Evolutionary conservation across 1,139 yeast species (phyloP), one percentile per base, ranked within the genome.

Genomic region (Spencermartinsiella ligniputridi): DNA sequence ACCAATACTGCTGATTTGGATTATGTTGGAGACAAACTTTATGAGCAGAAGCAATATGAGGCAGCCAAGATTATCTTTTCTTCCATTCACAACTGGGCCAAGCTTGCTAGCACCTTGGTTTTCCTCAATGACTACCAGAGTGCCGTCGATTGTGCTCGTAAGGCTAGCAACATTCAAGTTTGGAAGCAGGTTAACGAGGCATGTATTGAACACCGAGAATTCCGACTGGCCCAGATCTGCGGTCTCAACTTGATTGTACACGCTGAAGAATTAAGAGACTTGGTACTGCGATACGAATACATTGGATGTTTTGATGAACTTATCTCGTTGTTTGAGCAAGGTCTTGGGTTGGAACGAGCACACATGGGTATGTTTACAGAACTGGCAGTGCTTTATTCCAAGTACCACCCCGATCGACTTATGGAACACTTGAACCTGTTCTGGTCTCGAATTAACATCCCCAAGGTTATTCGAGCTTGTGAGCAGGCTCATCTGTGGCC

Each of bases 331-430:
- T 88, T 92, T 61, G 98, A 92, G 70, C 94, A 89, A 58, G 98
- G 98, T 56, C 77, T 92, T 50, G 95, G 96, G 41, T 78, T 92
- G 58, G 99, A 92, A 73, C 85, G 98, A 66, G 98, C 99, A 33
- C 98, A 94, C 64, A 92, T 92, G 97, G 98, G 97, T 59, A 92
- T 92, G 97, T 92, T 94, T 66, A 92, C 99, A 9, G 97, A 90
- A 67, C 77, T 94, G 61, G 96, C 97, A 16, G 76, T 87, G 44
- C 74, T 92, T 58, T 92, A 92, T 72, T 78, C 94, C 56, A 92
- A 90, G 68, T 92, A 90, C 69, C 79, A 81, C 52, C 96, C 97
- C 36, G 87, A 82, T 49, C 84, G 83, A 69, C 87, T 95, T 42
- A 86, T 88, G 89, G 98, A 92, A 69, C 98, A 92, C 69, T 76